Percentiles rank a stretch among this genome's conserved stretches.
Evolutionary conservation across 2,329 filamentous ascomycete species (phyloP).

Genomic region (Hymenoscyphus fraxineus): DNA sequence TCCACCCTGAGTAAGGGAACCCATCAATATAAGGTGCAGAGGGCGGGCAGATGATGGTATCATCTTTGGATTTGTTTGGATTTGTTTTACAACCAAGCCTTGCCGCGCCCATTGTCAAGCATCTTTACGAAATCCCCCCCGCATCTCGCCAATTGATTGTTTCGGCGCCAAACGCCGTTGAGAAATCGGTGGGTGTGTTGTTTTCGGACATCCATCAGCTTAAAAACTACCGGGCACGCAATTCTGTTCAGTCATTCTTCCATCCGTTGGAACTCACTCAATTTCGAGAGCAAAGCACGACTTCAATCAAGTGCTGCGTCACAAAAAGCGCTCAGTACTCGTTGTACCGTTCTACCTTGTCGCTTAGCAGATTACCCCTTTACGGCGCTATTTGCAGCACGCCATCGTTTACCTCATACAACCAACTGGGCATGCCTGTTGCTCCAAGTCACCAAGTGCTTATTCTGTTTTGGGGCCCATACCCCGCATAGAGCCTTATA

Average conservation of each 20-base stretch:
- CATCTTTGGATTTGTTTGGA: neutral
- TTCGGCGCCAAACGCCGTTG: neutral
- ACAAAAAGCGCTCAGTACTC: neutral
- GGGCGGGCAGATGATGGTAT: neutral
- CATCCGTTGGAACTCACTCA: neutral
- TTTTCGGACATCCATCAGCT: neutral
- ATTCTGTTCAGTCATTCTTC: neutral
- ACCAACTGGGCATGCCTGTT: neutral
- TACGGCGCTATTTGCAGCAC: neutral
- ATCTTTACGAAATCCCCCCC: neutral
- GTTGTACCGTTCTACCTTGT: neutral
- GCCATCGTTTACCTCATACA: neutral
- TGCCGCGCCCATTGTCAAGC: neutral
- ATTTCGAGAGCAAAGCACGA: neutral
- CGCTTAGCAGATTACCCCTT: neutral
- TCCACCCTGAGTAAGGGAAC: neutral
- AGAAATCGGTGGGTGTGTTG: neutral
- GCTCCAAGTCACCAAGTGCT: neutral
- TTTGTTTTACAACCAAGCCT: constrained; percentile 1
- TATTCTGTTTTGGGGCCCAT: neutral
- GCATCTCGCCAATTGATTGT: neutral
- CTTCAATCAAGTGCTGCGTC: neutral
- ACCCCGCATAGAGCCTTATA: neutral
- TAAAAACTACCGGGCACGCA: neutral
- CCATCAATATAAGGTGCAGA: neutral